phyloP scores from a whole-genome alignment of 352 stramenopile species.

The Halophytophthora batemanensis region DNA sequence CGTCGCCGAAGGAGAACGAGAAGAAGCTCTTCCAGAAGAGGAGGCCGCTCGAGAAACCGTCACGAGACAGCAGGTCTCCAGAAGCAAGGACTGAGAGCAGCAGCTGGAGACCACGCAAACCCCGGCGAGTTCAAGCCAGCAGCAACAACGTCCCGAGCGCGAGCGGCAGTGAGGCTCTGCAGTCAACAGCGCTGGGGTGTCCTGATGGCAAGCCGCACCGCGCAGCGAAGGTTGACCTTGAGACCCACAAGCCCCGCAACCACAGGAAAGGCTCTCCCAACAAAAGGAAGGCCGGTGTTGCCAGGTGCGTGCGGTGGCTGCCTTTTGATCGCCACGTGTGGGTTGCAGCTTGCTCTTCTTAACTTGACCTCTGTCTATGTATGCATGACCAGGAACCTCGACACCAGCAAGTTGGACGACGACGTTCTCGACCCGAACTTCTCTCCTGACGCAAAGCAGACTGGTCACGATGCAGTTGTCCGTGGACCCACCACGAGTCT shows the following conservation, averaged over 20 bases:
- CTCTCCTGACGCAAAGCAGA: background rate
- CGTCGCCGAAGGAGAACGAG: too few relatives aligned
- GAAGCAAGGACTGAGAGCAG: too few relatives aligned
- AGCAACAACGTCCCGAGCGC: too few relatives aligned
- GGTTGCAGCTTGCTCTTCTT: background rate
- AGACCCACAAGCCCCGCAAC: slow-evolving; percentile 9
- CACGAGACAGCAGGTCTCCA: too few relatives aligned
- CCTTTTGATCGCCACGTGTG: background rate
- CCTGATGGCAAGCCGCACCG: background rate
- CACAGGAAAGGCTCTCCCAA: slow-evolving; percentile 16
- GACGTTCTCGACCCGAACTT: slow-evolving; percentile 4
- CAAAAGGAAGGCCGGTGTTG: slow-evolving; percentile 23
- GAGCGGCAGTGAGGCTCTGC: too few relatives aligned
- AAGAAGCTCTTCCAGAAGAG: too few relatives aligned
- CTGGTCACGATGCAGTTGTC: background rate
- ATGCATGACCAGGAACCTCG: slow-evolving; percentile 10
- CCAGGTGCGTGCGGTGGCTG: slow-evolving; percentile 20
- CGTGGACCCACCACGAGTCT: slow-evolving; percentile 16
- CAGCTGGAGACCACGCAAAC: too few relatives aligned
- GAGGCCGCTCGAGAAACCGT: too few relatives aligned
- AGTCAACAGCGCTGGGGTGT: background rate
- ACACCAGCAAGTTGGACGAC: slow-evolving; percentile 12
- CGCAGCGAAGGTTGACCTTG: too few relatives aligned
- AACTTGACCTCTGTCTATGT: background rate
- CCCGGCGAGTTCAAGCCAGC: too few relatives aligned